Conservation (phyloP, 2,329 filamentous ascomycete genomes). For the Mycosphaerella sp. region DNA sequence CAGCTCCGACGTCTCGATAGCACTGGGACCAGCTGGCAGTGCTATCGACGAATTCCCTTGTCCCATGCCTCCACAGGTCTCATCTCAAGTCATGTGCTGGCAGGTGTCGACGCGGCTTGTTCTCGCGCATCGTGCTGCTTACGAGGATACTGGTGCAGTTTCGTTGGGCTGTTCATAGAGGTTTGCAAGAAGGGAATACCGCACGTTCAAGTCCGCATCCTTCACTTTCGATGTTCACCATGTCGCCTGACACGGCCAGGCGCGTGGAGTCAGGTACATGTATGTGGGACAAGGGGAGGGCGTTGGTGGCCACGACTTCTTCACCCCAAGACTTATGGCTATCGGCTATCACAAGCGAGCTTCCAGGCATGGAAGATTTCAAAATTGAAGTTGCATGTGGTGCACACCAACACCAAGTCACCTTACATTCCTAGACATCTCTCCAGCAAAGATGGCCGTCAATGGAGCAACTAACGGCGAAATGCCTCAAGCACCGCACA, state of each 20-base stretch:
- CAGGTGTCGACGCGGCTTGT: not conserved
- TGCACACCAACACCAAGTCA: not conserved
- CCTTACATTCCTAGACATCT: not conserved
- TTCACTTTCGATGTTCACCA: not conserved
- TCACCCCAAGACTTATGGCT: constrained; percentile 2
- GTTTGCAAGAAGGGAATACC: no score
- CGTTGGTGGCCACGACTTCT: not conserved
- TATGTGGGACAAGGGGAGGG: not conserved
- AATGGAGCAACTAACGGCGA: constrained; percentile 34
- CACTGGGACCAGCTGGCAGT: constrained; percentile 82
- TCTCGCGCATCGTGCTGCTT: not conserved
- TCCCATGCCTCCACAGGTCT: constrained; percentile 57
- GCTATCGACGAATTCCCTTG: constrained; percentile 88
- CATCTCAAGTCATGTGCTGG: constrained; percentile 2
- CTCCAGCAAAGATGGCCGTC: constrained; percentile 23
- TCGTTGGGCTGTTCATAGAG: not conserved
- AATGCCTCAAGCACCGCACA: constrained; percentile 43
- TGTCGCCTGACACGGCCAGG: not conserved
- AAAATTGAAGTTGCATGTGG: no score
- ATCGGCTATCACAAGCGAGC: constrained; percentile 9
- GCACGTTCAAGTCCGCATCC: not conserved
- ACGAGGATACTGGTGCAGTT: not conserved
- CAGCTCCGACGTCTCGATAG: constrained; percentile 90
- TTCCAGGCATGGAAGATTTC: not conserved
- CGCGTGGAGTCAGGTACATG: not conserved